Evolutionary conservation across 257 asterid genomes (phyloP).

Genomic region (Ehretia macrophylla): DNA sequence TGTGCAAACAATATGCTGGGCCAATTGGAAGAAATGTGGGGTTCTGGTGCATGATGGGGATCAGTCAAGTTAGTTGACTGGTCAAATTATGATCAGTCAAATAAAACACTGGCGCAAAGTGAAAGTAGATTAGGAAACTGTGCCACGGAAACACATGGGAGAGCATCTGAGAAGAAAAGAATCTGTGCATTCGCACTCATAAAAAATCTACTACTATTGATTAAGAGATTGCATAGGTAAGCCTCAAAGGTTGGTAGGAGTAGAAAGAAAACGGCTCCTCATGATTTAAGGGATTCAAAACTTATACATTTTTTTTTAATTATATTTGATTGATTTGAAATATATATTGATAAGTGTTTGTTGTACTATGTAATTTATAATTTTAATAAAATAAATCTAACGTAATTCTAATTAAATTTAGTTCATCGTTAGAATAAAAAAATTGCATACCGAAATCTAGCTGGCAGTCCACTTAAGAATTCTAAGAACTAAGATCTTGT

Average conservation of each 20-base stretch:
- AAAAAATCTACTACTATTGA: conserved; percentile 8
- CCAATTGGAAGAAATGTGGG: conserved; percentile 24
- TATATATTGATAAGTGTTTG: too few species aligned
- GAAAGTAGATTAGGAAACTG: conserved; percentile 43
- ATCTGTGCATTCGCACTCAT: conserved; percentile 27
- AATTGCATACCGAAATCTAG: too few species aligned
- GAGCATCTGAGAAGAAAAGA: conserved; percentile 39
- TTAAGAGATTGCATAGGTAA: background rate
- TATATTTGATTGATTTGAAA: too few species aligned
- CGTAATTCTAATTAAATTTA: too few species aligned
- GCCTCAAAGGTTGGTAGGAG: too few species aligned
- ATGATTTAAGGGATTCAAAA: too few species aligned
- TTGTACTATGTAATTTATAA: too few species aligned
- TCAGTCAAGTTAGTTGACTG: conserved; percentile 46
- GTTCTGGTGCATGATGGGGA: conserved; percentile 28
- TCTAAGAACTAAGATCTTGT: background rate
- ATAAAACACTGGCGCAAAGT: conserved; percentile 36
- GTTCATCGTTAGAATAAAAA: too few species aligned
- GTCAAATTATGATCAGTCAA: conserved; percentile 49
- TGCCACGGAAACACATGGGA: conserved; percentile 27
- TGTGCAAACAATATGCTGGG: conserved; percentile 3
- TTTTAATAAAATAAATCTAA: too few species aligned
- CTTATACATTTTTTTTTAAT: too few species aligned
- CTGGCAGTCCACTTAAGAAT: too few species aligned
- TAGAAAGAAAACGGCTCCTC: too few species aligned